Evolutionary conservation across 2,329 filamentous ascomycete genomes (phyloP), one percentile per base, ranked within the genome.

Genomic region (Cladosporium phlei): DNA sequence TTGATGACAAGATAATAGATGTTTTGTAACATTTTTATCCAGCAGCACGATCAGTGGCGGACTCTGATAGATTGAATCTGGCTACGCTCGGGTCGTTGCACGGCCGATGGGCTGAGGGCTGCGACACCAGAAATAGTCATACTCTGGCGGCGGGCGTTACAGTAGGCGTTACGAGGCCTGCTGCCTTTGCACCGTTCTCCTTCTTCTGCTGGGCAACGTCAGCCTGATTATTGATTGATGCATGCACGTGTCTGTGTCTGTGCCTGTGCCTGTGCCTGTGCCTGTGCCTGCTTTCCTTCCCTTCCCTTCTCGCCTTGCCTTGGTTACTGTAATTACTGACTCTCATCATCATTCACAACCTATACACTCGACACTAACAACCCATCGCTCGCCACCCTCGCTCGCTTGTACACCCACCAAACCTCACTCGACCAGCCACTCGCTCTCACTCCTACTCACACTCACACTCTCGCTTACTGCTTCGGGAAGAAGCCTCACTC

Each of bases 401-500:
- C 33, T 45, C 24, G 24, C 16, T 37, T 25, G 20, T 10, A 21
- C 34, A 32, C 19, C 17, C 9, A 4, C 17, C 32, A 20, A 20
- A 4, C 19, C n/a, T 4, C 32, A 35, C 30, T 14, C n/a, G n/a
- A 25, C 6, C 24, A 6, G 11, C 24, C 11, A 6, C 11, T 25
- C 11, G 24, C 24, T 25, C 24, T 25, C 34, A 24, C 8, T 12
- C 14, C 4, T 24, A 28, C 10, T 8, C 22, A 19, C 22, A 28
- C 37, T 19, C 22, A 19, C 37, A 9, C 30, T 9, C n/a, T 35
- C 42, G 30, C 42, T 45, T 37, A 45, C 32, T 45, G 42, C 42
- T 45, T 45, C 24, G 42, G 42, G 42, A 45, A 45, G 32, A 17
- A 45, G 42, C 32, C 16, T 16, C 40, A n/a, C n/a, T n/a, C n/a